Evolutionary conservation across 1,284 basidiomycete species (phyloP).

Genomic region (Pascua sp.): DNA sequence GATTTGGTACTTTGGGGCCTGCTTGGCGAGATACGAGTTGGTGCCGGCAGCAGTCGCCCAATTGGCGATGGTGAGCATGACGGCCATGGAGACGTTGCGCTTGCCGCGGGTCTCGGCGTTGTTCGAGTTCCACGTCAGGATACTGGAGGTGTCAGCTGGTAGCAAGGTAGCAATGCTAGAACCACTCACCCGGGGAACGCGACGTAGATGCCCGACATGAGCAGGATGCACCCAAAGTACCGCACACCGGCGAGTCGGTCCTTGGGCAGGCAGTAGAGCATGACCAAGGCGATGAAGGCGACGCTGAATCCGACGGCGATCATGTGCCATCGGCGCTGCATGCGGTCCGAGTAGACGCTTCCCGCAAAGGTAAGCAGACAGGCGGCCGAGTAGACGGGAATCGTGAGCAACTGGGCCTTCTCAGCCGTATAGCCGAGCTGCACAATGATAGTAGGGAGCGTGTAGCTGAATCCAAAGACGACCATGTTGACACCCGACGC

Average conservation of each 20-base stretch:
- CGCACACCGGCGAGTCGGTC: constrained; percentile 16
- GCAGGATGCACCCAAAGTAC: constrained; percentile 20
- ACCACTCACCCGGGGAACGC: constrained; percentile 7
- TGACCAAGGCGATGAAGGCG: constrained; percentile 24
- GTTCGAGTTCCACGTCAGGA: constrained; percentile 21
- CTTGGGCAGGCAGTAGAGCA: constrained; percentile 23
- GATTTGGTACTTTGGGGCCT: constrained; percentile 14
- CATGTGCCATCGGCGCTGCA: constrained; percentile 16
- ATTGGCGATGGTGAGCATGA: constrained; percentile 18
- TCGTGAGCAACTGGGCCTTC: constrained; percentile 26
- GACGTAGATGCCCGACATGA: constrained; percentile 16
- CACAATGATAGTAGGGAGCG: constrained; percentile 22
- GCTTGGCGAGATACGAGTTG: constrained; percentile 18
- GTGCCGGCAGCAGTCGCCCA: constrained; percentile 19
- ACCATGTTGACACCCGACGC: constrained; percentile 15
- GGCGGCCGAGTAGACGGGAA: constrained; percentile 24
- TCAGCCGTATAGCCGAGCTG: constrained; percentile 28
- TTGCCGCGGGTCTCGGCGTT: constrained; percentile 21
- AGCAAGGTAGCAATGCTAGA: too few relatives aligned
- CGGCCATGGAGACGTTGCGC: constrained; percentile 21
- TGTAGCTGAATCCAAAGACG: constrained; percentile 22
- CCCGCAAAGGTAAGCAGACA: constrained; percentile 14
- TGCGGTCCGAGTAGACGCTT: constrained; percentile 18
- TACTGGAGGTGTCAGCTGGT: constrained; percentile 2
- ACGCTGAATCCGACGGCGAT: constrained; percentile 20